These are phyloP conservation scores for Botryotinia narcissicola DNA, from an alignment of 2,329 filamentous ascomycete species.

Conservation along the genomic window DNA sequence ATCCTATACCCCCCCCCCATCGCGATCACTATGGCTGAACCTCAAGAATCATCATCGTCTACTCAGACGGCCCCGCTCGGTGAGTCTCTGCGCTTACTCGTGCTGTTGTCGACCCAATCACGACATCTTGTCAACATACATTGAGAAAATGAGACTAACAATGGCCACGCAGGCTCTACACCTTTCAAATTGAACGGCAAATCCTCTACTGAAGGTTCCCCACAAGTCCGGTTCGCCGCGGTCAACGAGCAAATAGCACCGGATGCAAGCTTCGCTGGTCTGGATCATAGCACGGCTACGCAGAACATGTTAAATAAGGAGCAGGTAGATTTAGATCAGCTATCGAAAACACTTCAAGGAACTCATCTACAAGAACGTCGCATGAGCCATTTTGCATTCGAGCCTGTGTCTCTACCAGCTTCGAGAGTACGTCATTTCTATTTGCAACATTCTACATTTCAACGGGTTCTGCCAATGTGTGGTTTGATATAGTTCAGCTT, in stretches of 20 bases:
- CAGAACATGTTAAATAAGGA: constrained; percentile 26
- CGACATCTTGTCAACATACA: constrained; percentile 12
- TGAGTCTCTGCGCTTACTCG: constrained; percentile 31
- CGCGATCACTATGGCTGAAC: constrained; percentile 26
- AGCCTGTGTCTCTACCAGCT: constrained; percentile 82
- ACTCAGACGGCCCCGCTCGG: constrained; percentile 27
- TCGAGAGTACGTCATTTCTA: constrained; percentile 66
- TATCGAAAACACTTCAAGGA: constrained; percentile 71
- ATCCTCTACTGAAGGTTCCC: constrained; percentile 36
- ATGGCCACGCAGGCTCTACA: constrained; percentile 2
- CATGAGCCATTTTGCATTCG: constrained; percentile 84
- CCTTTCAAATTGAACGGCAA: constrained; percentile 23
- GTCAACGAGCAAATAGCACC: constrained; percentile 68
- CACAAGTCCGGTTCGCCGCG: constrained; percentile 69
- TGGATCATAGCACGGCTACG: constrained; percentile 30
- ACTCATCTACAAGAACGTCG: constrained; percentile 77
- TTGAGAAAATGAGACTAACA: background rate
- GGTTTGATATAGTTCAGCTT: constrained; percentile 3
- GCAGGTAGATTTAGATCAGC: constrained; percentile 35
- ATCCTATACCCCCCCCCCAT: background rate
- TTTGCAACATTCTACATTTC: background rate
- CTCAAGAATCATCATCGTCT: constrained; percentile 23
- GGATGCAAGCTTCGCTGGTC: constrained; percentile 37
- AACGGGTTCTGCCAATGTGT: background rate
- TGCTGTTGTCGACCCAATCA: constrained; percentile 22